Evolutionary conservation across 2,329 filamentous ascomycete genomes (phyloP), one percentile per base, ranked within the genome.

Genomic region (Apiospora hydei): DNA sequence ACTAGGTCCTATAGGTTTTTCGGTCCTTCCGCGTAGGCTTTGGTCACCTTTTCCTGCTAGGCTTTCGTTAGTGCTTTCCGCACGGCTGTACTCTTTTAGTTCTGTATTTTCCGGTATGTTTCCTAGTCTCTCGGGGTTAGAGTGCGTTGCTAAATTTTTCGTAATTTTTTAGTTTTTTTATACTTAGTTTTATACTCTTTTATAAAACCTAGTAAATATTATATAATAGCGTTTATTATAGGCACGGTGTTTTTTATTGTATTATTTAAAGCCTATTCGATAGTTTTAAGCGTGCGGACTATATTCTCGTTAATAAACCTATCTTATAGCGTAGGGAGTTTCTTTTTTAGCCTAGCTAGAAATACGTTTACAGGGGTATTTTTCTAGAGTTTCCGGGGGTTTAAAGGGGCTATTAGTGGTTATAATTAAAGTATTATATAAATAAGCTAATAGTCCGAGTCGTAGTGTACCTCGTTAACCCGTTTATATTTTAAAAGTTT

Each of bases 371-470:
- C 3, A 11, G 3, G 3, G 10, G 41, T 43, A 14, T 14, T 11
- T 3, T 49, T 8, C n/a, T 49, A 49, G 10, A 49, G 18, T 3
- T 49, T 49, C n/a, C n/a, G n/a, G n/a, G n/a, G n/a, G n/a, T n/a
- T 8, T 3, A 8, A 1, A 6, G 7, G 7, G 7, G 10, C 10
- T n/a, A n/a, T 10, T n/a, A 49, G 2, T n/a, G 11, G 1, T n/a
- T 49, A n/a, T n/a, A 49, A 11, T n/a, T 49, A 49, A n/a, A 49
- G 10, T 7, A 49, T 49, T 2, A 11, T 49, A 11, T 49, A 49
- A n/a, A 49, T 10, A 49, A 11, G 4, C 10, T 49, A 49, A 11
- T 49, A n/a, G n/a, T 49, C n/a, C 21, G 21, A 49, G n/a, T 49
- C 3, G 10, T 49, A n/a, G 10, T 47, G 6, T 21, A 47, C 1